A percentile compares a stretch with the other conserved stretches of the same genome.
Conservation (phyloP, 768 basidiomycete species). For the Rhodotorula kratochvilovae region DNA sequence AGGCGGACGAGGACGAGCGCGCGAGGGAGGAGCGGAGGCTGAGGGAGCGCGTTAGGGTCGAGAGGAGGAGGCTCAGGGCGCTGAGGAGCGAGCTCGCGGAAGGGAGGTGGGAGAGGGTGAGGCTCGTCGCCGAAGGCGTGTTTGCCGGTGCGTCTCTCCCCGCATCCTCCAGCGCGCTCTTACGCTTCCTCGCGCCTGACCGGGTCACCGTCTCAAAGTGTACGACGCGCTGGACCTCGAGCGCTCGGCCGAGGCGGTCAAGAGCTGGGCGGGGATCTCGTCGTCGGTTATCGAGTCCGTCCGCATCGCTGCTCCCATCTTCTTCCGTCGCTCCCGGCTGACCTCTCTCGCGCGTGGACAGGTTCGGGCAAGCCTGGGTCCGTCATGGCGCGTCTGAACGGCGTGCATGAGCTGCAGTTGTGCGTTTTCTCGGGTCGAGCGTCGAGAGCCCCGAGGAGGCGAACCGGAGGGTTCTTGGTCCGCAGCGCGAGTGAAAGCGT, state of each 20-base stretch:
- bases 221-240: constrained; percentile 25
- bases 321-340: neutral
- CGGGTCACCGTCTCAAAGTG: too few relatives aligned
- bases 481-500: too few relatives aligned
- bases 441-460: too few relatives aligned
- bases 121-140: constrained; percentile 9
- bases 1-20: constrained; percentile 1
- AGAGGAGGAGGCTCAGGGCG: neutral
- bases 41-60: neutral
- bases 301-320: neutral
- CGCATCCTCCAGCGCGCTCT: neutral
- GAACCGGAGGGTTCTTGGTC: too few relatives aligned
- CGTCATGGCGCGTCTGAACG: neutral
- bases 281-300: constrained; percentile 20
- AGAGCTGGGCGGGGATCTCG: neutral
- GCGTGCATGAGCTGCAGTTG: neutral
- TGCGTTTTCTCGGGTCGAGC: too few relatives aligned
- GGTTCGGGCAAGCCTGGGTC: neutral
- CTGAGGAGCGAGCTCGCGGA: neutral
- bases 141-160: constrained; percentile 16
- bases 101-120: constrained; percentile 6
- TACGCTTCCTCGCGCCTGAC: too few relatives aligned
- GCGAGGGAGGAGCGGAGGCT: neutral
- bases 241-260: neutral
- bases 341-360: neutral